phyloP scores from a whole-genome alignment of 495 filamentous ascomycete species.

The Xylaria curta region DNA sequence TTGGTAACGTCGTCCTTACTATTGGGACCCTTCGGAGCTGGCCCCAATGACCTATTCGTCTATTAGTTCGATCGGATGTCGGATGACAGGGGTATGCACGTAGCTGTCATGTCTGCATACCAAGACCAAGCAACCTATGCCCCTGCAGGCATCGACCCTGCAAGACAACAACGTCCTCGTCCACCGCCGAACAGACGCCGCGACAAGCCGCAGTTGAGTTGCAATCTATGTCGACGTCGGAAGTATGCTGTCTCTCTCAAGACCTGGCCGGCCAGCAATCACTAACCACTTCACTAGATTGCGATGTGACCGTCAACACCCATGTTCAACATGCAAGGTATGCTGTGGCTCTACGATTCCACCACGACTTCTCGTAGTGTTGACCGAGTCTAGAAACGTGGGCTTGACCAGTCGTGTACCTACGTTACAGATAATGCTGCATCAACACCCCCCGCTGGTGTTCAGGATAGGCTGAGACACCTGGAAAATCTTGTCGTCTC shows the following conservation, averaged over 20 bases:
- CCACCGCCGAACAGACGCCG: conserved; percentile 27
- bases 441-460: conserved; percentile 7
- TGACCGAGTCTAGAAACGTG: conserved; percentile 26
- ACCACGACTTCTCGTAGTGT: background rate
- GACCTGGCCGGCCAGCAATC: background rate
- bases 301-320: conserved; percentile 25
- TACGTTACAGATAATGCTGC: conserved; percentile 18
- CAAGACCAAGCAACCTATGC: background rate
- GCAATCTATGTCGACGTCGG: conserved; percentile 24
- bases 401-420: conserved; percentile 17
- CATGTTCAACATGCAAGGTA: conserved; percentile 27
- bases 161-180: conserved; percentile 23
- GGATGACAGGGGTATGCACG: background rate
- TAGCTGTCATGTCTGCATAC: conserved; percentile 18
- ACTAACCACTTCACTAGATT: conserved; percentile 12
- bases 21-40: background rate
- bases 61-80: background rate
- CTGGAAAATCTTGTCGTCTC: conserved; percentile 23
- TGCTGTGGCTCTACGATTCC: background rate
- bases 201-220: conserved; percentile 29
- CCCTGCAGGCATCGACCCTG: conserved; percentile 44
- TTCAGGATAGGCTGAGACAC: conserved; percentile 22
- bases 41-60: background rate
- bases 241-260: conserved; percentile 14
- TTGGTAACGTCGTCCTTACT: background rate